Evolutionary conservation across 371 early-diverging fungal species (phyloP), one percentile per base, ranked within the genome.

Genomic region (Mucor irregularis): DNA sequence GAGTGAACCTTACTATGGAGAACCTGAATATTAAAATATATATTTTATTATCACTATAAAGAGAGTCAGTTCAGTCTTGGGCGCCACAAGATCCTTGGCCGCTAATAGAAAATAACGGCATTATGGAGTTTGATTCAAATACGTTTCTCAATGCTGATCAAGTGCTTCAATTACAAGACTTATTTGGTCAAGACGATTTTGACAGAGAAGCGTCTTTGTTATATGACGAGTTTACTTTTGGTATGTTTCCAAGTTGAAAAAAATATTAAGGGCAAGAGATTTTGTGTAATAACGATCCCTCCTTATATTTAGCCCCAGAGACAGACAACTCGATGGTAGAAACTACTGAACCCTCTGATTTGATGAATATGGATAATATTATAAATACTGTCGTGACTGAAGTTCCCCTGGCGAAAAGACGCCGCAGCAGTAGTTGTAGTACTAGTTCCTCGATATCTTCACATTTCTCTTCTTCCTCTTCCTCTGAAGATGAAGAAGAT

Each of bases 111-210:
- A 16, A 38, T 11, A 46, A 16, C 4, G 42, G 26, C 21, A 29
- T 35, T 3, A 33, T 11, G 3, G 11, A 43, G 8, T 45, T 17
- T 51, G 33, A 58, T 38, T 44, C 45, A 30, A 37, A 34, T 29
- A 39, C 21, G 11, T 51, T 51, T 51, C 24, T 51, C 11, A 51
- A 40, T 42, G 25, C 42, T 16, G 52, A 47, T 30, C 39, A 38
- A 42, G 30, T 47, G 3, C 28, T 62, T 2, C 56, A 40, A 16
- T 30, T 61, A 17, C 51, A 56, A 33, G 57, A 51, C 30, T 28
- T 62, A 19, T 62, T 62, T 39, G 62, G 62, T 4, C 62, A 57
- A 39, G 57, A 62, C 4, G 34, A 56, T 24, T 30, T 44, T 45
- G 26, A 45, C 17, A 29, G 30, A 21, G 44, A 39, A 10, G 25